Conservation (phyloP, 2,329 filamentous ascomycete species). For the Fusarium xylarioides region DNA sequence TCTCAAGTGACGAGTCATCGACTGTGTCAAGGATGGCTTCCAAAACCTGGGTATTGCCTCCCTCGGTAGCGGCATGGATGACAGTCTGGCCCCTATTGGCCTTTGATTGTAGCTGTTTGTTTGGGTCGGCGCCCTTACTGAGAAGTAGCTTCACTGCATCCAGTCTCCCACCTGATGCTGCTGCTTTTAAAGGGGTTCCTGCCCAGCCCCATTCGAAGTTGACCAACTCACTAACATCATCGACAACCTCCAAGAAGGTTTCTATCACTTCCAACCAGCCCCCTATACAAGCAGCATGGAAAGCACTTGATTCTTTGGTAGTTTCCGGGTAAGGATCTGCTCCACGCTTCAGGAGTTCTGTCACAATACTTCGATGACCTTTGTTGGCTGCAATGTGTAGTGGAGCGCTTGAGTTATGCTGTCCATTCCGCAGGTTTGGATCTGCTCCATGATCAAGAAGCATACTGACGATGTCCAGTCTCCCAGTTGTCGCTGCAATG, state of each 20-base stretch:
- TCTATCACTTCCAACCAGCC: conserved; percentile 15
- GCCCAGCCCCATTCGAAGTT: conserved; percentile 33
- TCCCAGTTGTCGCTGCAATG: conserved; percentile 10
- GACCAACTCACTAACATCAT: conserved; percentile 13
- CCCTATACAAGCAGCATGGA: conserved; percentile 16
- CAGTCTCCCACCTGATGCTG: conserved; percentile 11
- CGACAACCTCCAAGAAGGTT: conserved; percentile 17
- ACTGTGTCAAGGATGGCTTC: conserved; percentile 8
- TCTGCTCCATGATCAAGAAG: conserved; percentile 36
- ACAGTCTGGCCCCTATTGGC: conserved; percentile 11
- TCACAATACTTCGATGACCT: neutral
- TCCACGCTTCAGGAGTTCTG: conserved; percentile 30
- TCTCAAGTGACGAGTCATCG: conserved; percentile 11
- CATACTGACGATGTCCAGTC: conserved; percentile 18
- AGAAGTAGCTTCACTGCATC: conserved; percentile 19
- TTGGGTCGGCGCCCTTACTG: conserved; percentile 16
- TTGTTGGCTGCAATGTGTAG: conserved; percentile 11
- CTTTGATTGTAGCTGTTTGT: conserved; percentile 20
- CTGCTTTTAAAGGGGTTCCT: conserved; percentile 18
- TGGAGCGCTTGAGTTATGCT: conserved; percentile 9
- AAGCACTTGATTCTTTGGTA: conserved; percentile 11
- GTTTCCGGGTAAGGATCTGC: conserved; percentile 11
- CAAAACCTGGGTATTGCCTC: conserved; percentile 21
- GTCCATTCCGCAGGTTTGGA: conserved; percentile 19
- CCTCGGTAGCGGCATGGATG: conserved; percentile 24